These are phyloP conservation scores for Sporobolomyces pararoseus DNA, from an alignment of 768 basidiomycete species.

Conservation along the genomic window DNA sequence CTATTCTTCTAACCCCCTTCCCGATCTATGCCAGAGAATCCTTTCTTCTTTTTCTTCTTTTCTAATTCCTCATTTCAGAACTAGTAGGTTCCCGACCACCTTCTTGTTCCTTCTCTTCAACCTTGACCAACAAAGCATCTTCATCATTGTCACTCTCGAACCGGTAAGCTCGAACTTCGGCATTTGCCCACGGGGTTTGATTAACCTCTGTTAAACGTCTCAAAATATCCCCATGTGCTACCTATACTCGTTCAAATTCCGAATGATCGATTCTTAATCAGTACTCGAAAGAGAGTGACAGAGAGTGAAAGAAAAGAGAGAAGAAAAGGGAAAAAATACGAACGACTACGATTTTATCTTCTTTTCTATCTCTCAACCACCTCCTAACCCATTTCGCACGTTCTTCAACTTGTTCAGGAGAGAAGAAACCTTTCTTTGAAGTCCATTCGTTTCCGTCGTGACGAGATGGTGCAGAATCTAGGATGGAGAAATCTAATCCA, in stretches of 20 bases:
- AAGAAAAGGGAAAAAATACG: background rate
- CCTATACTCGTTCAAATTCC: background rate
- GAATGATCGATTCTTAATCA: background rate
- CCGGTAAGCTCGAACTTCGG: conserved; percentile 47
- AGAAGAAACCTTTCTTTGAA: conserved; percentile 46
- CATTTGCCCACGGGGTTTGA: conserved; percentile 46
- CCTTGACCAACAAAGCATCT: conserved; percentile 43
- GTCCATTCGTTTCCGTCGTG: conserved; percentile 44
- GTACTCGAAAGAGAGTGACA: no score
- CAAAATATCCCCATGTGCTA: conserved; percentile 48
- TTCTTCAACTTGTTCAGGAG: conserved; percentile 8
- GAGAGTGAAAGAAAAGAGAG: no score
- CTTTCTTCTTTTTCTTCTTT: background rate
- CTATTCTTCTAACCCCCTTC: no score
- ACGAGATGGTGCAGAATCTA: background rate
- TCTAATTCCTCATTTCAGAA: conserved; percentile 16
- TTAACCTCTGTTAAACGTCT: conserved; percentile 42
- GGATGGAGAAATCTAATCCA: conserved; percentile 44
- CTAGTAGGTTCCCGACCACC: conserved; percentile 40
- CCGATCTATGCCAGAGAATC: no score
- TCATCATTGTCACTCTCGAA: conserved; percentile 44
- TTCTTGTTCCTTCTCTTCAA: conserved; percentile 41
- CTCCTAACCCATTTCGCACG: conserved; percentile 42
- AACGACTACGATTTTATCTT: conserved; percentile 49
- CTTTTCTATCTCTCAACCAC: conserved; percentile 47